Evolutionary conservation across 116 monocot species (phyloP).

Genomic region (Cymodocea nodosa): DNA sequence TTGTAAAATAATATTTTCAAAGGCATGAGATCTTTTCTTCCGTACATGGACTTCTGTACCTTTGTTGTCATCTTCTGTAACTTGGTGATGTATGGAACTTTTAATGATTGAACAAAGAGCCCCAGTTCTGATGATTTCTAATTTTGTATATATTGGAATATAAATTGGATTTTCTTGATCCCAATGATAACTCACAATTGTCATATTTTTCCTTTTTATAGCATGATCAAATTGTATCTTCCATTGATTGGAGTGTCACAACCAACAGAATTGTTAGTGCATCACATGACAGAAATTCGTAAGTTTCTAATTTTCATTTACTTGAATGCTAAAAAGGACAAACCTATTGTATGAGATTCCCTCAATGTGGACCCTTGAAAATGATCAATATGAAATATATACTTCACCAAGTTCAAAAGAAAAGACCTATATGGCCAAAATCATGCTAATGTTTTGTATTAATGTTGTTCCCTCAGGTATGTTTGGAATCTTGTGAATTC

Average conservation of each 20-base stretch:
- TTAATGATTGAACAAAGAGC: too few relatives aligned
- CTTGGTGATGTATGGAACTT: too few relatives aligned
- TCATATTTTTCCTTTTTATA: conserved; percentile 14
- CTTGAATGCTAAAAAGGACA: background rate
- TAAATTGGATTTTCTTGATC: too few relatives aligned
- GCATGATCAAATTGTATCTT: conserved; percentile 98
- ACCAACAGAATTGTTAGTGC: conserved; percentile 95
- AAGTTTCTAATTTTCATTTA: conserved; percentile 17
- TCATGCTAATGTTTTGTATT: background rate
- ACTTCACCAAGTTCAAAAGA: background rate
- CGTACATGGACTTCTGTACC: too few relatives aligned
- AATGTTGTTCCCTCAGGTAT: conserved; percentile 36
- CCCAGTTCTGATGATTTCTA: too few relatives aligned
- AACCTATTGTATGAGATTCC: background rate
- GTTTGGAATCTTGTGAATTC: conserved; percentile 90
- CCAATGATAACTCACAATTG: background rate
- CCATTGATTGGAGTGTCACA: conserved; percentile 81
- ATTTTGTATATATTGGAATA: too few relatives aligned
- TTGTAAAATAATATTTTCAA: too few relatives aligned
- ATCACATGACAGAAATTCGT: conserved; percentile 99
- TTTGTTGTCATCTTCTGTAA: too few relatives aligned
- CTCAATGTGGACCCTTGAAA: too few relatives aligned
- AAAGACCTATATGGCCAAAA: background rate
- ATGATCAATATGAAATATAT: background rate
- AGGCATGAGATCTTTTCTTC: too few relatives aligned